Conservation (phyloP, 2,329 filamentous ascomycete genomes). For the Xylaria sp. region DNA sequence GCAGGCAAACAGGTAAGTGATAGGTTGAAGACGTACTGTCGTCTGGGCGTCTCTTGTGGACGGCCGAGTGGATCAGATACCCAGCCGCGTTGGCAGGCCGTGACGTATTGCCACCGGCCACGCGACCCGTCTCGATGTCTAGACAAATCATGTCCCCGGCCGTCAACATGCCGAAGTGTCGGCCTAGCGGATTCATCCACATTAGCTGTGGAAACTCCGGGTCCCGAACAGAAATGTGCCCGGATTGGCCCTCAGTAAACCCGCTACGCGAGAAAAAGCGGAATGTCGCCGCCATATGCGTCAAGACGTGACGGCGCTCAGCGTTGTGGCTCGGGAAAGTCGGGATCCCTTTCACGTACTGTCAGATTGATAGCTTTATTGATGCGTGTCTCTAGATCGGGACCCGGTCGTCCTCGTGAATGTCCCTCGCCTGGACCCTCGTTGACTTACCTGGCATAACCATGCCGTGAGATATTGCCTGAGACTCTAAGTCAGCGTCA, state of each 20-base stretch:
- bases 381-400: neutral
- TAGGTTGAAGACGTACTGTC: constrained; percentile 14
- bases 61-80: constrained; percentile 71
- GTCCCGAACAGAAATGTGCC: constrained; percentile 46
- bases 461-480: constrained; percentile 46
- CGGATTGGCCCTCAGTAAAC: constrained; percentile 71
- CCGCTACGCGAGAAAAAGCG: constrained; percentile 69
- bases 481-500: neutral
- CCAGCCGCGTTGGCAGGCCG: constrained; percentile 70
- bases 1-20: no score
- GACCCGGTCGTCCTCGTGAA: neutral
- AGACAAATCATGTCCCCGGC: constrained; percentile 72
- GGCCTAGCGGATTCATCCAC: constrained; percentile 73
- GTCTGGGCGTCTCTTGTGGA: constrained; percentile 66
- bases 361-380: neutral
- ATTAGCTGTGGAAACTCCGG: constrained; percentile 38
- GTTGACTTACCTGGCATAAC: constrained; percentile 39
- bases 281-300: constrained; percentile 72
- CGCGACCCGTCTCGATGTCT: constrained; percentile 60
- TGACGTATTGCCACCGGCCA: constrained; percentile 66
- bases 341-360: constrained; percentile 47
- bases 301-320: constrained; percentile 66
- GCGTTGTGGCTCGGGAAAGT: constrained; percentile 46
- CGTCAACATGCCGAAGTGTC: constrained; percentile 68
- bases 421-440: neutral